phyloP scores from a whole-genome alignment of 495 filamentous ascomycete genomes.

The Rhypophila decipiens region DNA sequence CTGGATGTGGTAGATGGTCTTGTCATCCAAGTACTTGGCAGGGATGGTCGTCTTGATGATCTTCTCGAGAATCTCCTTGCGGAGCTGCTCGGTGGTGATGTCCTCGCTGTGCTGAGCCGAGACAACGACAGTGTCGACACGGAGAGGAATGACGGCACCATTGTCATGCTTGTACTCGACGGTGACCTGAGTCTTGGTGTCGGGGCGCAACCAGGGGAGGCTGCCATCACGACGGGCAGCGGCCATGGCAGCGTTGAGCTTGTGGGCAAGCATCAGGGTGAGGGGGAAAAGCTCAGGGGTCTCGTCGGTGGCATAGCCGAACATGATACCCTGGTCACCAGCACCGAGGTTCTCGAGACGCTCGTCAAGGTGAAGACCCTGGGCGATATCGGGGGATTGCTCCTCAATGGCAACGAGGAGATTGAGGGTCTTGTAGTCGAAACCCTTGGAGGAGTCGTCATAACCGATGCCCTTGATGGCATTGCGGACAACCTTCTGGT shows the following conservation, averaged over 20 bases:
- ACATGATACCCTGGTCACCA: conserved; percentile 99
- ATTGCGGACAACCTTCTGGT: conserved; percentile 93
- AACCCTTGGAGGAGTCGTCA: conserved; percentile 92
- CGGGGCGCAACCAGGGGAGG: conserved; percentile 90
- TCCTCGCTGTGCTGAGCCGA: conserved; percentile 87
- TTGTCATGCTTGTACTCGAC: conserved; percentile 96
- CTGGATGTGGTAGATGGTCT: conserved; percentile 95
- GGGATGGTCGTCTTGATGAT: conserved; percentile 93
- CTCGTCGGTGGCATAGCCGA: conserved; percentile 99
- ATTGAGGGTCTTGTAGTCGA: conserved; percentile 99
- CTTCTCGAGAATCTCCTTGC: conserved; percentile 95
- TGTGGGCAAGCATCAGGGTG: conserved; percentile 88
- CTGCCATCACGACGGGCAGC: conserved; percentile 76
- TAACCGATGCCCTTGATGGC: conserved; percentile 99
- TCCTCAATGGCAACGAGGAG: conserved; percentile 98
- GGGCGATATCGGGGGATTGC: conserved; percentile 97
- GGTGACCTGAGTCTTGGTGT: conserved; percentile 99
- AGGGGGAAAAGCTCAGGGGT: conserved; percentile 94
- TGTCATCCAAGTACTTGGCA: conserved; percentile 81
- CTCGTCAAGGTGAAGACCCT: conserved; percentile 95
- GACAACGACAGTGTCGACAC: conserved; percentile 95
- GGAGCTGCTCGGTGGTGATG: conserved; percentile 86
- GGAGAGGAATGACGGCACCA: conserved; percentile 84
- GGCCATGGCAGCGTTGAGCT: conserved; percentile 90
- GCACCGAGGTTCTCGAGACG: conserved; percentile 96